Conservation (phyloP, 2,329 filamentous ascomycete genomes). For the Trichothecium roseum region DNA sequence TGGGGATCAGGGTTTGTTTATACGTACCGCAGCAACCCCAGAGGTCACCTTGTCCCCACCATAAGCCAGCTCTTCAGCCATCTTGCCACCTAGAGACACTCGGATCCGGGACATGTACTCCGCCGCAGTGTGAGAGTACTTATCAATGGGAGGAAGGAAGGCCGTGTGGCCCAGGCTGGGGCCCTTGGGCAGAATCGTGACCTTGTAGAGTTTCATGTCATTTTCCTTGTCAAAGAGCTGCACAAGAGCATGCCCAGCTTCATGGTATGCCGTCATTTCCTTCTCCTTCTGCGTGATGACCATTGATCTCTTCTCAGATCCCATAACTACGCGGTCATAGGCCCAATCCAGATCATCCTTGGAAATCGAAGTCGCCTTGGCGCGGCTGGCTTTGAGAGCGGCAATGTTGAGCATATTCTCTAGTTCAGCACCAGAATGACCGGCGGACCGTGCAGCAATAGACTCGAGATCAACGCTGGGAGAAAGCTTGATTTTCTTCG, state of each 20-base stretch:
- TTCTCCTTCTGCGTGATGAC: constrained; percentile 91
- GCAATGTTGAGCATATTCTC: constrained; percentile 97
- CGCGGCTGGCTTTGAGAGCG: constrained; percentile 85
- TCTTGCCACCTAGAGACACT: constrained; percentile 74
- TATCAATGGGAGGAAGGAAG: constrained; percentile 82
- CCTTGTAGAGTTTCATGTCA: constrained; percentile 80
- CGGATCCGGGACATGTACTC: constrained; percentile 77
- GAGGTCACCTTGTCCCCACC: constrained; percentile 86
- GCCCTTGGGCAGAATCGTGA: constrained; percentile 90
- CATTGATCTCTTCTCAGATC: constrained; percentile 80
- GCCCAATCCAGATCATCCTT: constrained; percentile 90
- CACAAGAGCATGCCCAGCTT: constrained; percentile 90
- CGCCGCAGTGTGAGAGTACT: constrained; percentile 76
- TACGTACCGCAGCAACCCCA: constrained; percentile 66
- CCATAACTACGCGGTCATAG: constrained; percentile 97
- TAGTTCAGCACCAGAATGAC: constrained; percentile 88
- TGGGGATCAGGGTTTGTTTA: too few species aligned
- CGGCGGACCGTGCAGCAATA: constrained; percentile 78
- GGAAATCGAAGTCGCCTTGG: constrained; percentile 64
- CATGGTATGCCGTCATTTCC: constrained; percentile 89
- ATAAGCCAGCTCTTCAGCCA: constrained; percentile 84
- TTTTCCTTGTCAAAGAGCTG: constrained; percentile 67
- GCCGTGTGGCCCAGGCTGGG: constrained; percentile 79
- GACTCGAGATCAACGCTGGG: constrained; percentile 73
- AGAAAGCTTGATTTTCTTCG: constrained; percentile 77